Percentiles rank a stretch among this genome's conserved stretches.
phyloP scores from a whole-genome alignment of 2,329 filamentous ascomycete species.

The Hirsutella minnesotensis region DNA sequence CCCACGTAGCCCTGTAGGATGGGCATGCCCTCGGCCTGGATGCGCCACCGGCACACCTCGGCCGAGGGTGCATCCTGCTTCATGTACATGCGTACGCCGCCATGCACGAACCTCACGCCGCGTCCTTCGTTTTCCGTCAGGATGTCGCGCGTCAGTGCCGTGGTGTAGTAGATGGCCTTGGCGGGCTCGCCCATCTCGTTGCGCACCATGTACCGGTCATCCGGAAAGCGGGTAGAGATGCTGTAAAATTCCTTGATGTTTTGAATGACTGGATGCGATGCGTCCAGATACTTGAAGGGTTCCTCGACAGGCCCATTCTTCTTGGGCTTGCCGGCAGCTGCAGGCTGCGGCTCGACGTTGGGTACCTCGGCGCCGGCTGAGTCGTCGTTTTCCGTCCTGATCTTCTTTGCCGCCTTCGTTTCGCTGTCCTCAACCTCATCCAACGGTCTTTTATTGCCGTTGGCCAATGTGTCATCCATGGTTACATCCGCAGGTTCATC shows the following conservation, averaged over 20 bases:
- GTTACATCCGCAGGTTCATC: constrained; percentile 15
- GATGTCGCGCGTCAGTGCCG: constrained; percentile 71
- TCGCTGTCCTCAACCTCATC: constrained; percentile 20
- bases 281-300: constrained; percentile 80
- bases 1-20: constrained; percentile 88
- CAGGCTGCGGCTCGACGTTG: constrained; percentile 5
- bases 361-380: constrained; percentile 4
- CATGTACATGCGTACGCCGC: constrained; percentile 97
- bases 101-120: constrained; percentile 91
- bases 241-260: constrained; percentile 77
- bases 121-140: constrained; percentile 78
- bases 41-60: constrained; percentile 84
- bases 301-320: constrained; percentile 60
- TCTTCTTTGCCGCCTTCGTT: constrained; percentile 34
- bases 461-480: constrained; percentile 6
- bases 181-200: constrained; percentile 80
- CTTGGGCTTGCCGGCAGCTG: constrained; percentile 21
- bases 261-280: constrained; percentile 63
- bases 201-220: constrained; percentile 88
- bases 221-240: constrained; percentile 71
- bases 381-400: constrained; percentile 26
- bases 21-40: constrained; percentile 87
- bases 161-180: constrained; percentile 96
- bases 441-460: constrained; percentile 22
- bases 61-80: constrained; percentile 86